Percentiles rank a stretch among this genome's conserved stretches.
phyloP scores from a whole-genome alignment of 768 basidiomycete species.

The Asterophora lycoperdoides region DNA sequence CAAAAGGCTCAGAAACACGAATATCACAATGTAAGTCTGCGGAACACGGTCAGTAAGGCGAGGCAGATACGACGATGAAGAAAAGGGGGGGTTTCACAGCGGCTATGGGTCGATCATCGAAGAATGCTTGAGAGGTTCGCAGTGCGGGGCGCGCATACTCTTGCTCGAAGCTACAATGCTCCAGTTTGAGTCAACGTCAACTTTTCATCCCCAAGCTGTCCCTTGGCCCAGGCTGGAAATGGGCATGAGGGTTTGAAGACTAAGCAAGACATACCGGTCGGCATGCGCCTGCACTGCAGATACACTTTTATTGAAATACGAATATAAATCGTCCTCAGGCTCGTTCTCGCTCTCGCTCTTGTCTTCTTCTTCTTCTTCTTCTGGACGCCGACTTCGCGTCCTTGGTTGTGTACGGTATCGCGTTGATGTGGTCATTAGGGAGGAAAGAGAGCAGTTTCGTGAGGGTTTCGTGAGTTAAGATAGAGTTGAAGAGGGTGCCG shows the following conservation, averaged over 20 bases:
- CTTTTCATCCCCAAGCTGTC: too few species aligned
- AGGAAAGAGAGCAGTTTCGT: too few species aligned
- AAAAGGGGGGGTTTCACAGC: slow-evolving; percentile 31
- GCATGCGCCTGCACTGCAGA: slow-evolving; percentile 32
- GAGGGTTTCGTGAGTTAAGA: too few species aligned
- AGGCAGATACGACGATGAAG: neutral
- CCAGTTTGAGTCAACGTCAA: neutral
- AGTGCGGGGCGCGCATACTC: slow-evolving; percentile 41
- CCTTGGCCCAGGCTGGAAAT: too few species aligned
- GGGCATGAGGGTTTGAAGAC: neutral
- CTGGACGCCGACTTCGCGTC: slow-evolving; percentile 3
- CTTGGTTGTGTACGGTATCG: neutral
- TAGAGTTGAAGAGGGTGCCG: neutral
- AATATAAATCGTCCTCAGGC: slow-evolving; percentile 25
- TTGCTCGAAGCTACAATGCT: slow-evolving; percentile 35
- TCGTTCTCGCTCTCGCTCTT: too few species aligned
- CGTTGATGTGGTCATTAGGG: too few species aligned
- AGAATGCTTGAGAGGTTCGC: slow-evolving; percentile 26
- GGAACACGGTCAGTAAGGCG: neutral
- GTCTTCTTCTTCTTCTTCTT: slow-evolving; percentile 19
- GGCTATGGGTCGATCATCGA: slow-evolving; percentile 29
- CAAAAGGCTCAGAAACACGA: slow-evolving; percentile 31
- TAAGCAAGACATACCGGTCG: slow-evolving; percentile 23
- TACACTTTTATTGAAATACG: slow-evolving; percentile 35
- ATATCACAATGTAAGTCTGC: slow-evolving; percentile 40